Base-by-base conservation (phyloP, 441 rosid genomes). In the Adansonia gregorii region DNA sequence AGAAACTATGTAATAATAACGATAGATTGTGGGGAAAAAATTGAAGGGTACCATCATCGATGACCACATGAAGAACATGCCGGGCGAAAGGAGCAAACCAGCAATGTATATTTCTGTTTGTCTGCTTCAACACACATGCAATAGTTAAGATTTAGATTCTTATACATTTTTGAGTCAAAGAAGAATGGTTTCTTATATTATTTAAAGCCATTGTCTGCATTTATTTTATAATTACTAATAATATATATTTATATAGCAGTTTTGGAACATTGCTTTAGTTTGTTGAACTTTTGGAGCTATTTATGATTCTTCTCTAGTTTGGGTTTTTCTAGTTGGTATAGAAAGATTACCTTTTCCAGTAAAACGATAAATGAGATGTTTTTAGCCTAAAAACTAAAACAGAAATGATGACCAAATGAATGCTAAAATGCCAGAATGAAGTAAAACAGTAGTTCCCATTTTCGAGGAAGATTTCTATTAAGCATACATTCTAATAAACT, bases 171-270 rank as follows among this genome's bases (percentile, higher is more conserved):
- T 76, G 41, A 27, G 67, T 14, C 8, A 60, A 74, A 64, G 76
- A 74, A 58, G 70, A 75, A 75, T 67, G 85, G 61, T 85, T 66
- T 78, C 78, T 68, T 35, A 68, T 58, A 66, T 41, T 71, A 31
- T 52, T 61, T 22, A 10, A 31, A 51, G 35, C 46, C 24, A 22
- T 76, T 41, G 31, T 59, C 77, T 59, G 75, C 82, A 79, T 83
- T 83, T 81, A 74, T 80, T 85, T 77, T 63, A 72, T 67, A 52
- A 68, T 61, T 59, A 64, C 58, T 58, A 85, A 80, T 82, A 81
- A 83, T 59, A 81, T 60, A 56, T 48, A 3, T 58, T 22, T 24
- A 24, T 24, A 24, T 24, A 24, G 27, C 39, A 24, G 31, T 60
- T 24, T 60, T 60, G 39, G 27, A 48, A 49, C 27, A 69, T 55